These are phyloP conservation scores for Stentor roeselii DNA, from an alignment of 73 alveolate genomes.

Conservation along the genomic window DNA sequence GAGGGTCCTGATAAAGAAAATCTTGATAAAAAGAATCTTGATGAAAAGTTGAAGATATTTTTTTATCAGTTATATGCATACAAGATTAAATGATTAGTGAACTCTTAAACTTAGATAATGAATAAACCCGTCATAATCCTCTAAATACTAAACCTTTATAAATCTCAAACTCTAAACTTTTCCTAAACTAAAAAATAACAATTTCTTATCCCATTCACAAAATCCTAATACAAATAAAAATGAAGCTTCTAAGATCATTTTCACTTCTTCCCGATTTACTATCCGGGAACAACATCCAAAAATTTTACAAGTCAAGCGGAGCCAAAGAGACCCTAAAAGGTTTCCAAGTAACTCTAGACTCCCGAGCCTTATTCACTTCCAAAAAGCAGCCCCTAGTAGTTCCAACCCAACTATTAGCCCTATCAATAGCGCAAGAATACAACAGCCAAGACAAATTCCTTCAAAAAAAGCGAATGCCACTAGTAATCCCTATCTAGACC, in stretches of 20 bases:
- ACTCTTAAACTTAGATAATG: too few relatives aligned
- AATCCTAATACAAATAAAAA: too few relatives aligned
- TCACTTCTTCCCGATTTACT: not conserved
- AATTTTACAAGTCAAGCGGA: not conserved
- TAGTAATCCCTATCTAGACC: conserved; percentile 13
- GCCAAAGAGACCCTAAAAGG: not conserved
- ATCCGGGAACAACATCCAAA: conserved; percentile 23
- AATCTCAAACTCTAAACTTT: too few relatives aligned
- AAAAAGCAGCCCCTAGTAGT: not conserved
- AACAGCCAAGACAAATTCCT: conserved; percentile 17
- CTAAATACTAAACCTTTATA: too few relatives aligned
- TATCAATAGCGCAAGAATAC: conserved; percentile 18
- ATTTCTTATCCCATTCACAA: too few relatives aligned
- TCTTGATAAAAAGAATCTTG: too few relatives aligned
- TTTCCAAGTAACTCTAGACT: not conserved
- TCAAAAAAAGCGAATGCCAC: not conserved
- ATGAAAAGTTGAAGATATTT: too few relatives aligned
- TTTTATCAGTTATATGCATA: too few relatives aligned
- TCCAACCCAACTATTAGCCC: conserved; percentile 24
- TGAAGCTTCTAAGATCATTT: conserved; percentile 5
- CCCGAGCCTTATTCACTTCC: not conserved
- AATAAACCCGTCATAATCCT: too few relatives aligned
- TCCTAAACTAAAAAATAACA: too few relatives aligned
- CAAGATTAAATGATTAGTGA: too few relatives aligned
- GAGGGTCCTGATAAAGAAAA: too few relatives aligned